Evolutionary conservation across 2,329 filamentous ascomycete genomes (phyloP), one percentile per base, ranked within the genome.

Genomic region (Gyromitra esculenta): DNA sequence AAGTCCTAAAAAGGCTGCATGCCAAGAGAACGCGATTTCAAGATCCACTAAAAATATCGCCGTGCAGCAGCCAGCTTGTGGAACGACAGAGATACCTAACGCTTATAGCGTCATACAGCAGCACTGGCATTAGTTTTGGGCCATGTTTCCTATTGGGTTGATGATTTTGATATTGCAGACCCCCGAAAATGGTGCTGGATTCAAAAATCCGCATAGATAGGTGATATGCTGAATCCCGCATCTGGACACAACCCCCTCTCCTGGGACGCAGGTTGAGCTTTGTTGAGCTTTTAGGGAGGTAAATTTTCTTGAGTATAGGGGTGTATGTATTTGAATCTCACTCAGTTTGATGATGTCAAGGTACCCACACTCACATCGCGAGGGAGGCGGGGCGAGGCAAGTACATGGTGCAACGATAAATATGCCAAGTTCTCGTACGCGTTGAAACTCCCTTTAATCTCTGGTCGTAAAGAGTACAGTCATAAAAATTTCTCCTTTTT

Each of bases 211-310:
- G 65, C 65, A 68, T 35, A 35, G 65, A 45, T 45, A 35, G 50
- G 31, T 31, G 15, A 45, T 45, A 71, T 71, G 65, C 70, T 15
- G 59, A 52, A 54, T 71, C 66, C 72, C 65, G 65, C 67, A 71
- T 71, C 59, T 64, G 31, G 63, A 35, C 31, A 64, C 65, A 50
- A 75, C 64, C 72, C 41, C 57, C 65, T 45, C 57, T 48, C 48
- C 35, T 45, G 41, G 52, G 37, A 59, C 50, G 39, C 43, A 54
- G 48, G 64, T 48, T 43, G 50, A 64, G 11, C 57, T 45, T 75
- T 63, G 64, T 59, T 68, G 52, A 21, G 25, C 56, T 69, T 31
- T 21, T 54, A 63, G 21, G 25, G 45, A 64, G 48, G 45, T 59
- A 31, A 13, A 35, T 52, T 50, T 70, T 9, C 41, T 60, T 50